Conservation (phyloP, 768 basidiomycete genomes). For the Xerocomellus amylosporus region DNA sequence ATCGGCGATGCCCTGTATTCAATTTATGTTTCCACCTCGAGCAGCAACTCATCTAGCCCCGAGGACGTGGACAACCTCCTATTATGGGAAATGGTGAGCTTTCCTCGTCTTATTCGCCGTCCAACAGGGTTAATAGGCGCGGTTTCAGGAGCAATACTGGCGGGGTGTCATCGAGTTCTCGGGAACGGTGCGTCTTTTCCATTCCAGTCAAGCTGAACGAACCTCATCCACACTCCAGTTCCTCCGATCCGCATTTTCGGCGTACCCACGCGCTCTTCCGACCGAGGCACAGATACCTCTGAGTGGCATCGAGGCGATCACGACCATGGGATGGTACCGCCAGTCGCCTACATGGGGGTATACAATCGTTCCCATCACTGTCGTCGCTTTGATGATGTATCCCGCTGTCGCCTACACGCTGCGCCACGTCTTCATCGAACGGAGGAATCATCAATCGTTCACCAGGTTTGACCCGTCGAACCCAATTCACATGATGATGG, state of each 20-base stretch:
- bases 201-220: not conserved
- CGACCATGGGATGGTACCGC: conserved; percentile 3
- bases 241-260: conserved; percentile 11
- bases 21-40: not conserved
- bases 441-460: not conserved
- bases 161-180: conserved; percentile 17
- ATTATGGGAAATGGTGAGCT: conserved; percentile 3
- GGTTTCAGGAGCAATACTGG: conserved; percentile 14
- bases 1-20: conserved; percentile 23
- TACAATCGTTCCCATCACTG: conserved; percentile 3
- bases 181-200: conserved; percentile 9
- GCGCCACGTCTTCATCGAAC: not conserved
- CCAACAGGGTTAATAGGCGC: too few relatives aligned
- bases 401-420: conserved; percentile 8
- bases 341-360: not conserved
- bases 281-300: not conserved
- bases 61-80: not conserved
- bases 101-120: not conserved
- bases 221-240: not conserved
- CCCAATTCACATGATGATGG: conserved; percentile 4
- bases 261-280: not conserved
- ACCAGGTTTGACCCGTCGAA: conserved; percentile 9
- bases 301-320: not conserved
- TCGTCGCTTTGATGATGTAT: conserved; percentile 5
- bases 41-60: not conserved